phyloP scores from a whole-genome alignment of 2,329 filamentous ascomycete genomes.

The Sporothrix mexicana region DNA sequence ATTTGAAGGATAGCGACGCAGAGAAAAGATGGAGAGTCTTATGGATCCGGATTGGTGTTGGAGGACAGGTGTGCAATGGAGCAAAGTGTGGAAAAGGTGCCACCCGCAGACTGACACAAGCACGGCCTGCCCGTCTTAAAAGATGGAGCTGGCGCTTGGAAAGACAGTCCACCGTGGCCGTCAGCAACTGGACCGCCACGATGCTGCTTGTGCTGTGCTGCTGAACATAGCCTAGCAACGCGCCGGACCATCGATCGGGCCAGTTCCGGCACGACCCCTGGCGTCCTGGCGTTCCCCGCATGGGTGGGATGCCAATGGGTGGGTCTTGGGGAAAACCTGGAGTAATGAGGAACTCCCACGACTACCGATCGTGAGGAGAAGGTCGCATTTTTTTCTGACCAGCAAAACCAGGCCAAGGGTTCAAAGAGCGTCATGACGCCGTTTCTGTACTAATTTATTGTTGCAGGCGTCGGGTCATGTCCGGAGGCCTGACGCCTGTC shows the following conservation, averaged over 20 bases:
- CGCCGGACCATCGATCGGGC: background rate
- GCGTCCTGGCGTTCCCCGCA: background rate
- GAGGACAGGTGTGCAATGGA: slow-evolving; percentile 1
- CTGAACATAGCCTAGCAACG: background rate
- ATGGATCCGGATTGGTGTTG: background rate
- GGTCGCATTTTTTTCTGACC: background rate
- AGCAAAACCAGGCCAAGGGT: background rate
- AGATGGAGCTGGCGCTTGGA: slow-evolving; percentile 3
- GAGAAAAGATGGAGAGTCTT: background rate
- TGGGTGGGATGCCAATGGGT: background rate
- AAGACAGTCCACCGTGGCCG: background rate
- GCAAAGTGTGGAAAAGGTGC: background rate
- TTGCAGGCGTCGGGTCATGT: background rate
- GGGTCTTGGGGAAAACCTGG: background rate
- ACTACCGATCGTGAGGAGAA: background rate
- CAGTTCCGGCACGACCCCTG: background rate
- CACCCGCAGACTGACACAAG: background rate
- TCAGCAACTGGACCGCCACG: background rate
- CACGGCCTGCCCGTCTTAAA: background rate
- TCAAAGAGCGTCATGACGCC: background rate
- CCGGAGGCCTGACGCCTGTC: background rate
- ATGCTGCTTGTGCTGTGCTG: background rate
- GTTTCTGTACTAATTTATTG: background rate
- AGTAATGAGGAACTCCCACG: background rate
- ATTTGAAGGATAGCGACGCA: background rate